A percentile compares a stretch with the other conserved stretches of the same genome.
Conservation (phyloP, 805 yeast genomes). For the Cyberlindnera veronae region DNA sequence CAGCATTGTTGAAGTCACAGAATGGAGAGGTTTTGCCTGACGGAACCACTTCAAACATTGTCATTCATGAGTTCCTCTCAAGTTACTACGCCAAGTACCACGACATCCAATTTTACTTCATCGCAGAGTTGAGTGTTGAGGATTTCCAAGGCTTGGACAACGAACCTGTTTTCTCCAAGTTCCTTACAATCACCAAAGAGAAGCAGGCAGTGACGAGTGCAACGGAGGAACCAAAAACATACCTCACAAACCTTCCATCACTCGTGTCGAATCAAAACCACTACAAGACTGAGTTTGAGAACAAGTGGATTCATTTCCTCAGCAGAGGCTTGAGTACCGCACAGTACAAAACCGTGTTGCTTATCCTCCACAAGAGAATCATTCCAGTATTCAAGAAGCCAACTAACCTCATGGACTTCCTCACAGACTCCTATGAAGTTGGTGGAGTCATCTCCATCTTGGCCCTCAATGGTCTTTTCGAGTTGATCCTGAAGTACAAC, state of each 20-base stretch:
- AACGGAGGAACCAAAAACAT: conserved; percentile 36
- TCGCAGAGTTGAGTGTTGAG: conserved; percentile 42
- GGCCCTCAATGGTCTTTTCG: conserved; percentile 84
- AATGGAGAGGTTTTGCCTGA: conserved; percentile 41
- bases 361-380: conserved; percentile 76
- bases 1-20: conserved; percentile 34
- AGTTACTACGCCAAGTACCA: conserved; percentile 55
- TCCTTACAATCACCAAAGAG: conserved; percentile 36
- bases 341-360: conserved; percentile 68
- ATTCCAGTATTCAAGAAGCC: conserved; percentile 81
- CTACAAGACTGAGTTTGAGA: conserved; percentile 67
- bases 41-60: conserved; percentile 45
- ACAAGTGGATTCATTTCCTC: conserved; percentile 58
- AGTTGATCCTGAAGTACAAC: conserved; percentile 74
- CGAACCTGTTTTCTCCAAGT: conserved; percentile 31
- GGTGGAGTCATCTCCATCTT: conserved; percentile 65
- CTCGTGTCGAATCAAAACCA: conserved; percentile 36
- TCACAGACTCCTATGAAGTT: conserved; percentile 77
- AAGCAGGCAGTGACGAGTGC: conserved; percentile 31
- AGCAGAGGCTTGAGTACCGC: conserved; percentile 39
- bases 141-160: conserved; percentile 12
- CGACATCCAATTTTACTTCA: conserved; percentile 77
- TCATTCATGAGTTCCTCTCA: conserved; percentile 53
- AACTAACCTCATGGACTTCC: conserved; percentile 84
- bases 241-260: conserved; percentile 46